Evolutionary conservation across 371 early-diverging fungal genomes (phyloP).

Genomic region (Rhizopus microsporus): DNA sequence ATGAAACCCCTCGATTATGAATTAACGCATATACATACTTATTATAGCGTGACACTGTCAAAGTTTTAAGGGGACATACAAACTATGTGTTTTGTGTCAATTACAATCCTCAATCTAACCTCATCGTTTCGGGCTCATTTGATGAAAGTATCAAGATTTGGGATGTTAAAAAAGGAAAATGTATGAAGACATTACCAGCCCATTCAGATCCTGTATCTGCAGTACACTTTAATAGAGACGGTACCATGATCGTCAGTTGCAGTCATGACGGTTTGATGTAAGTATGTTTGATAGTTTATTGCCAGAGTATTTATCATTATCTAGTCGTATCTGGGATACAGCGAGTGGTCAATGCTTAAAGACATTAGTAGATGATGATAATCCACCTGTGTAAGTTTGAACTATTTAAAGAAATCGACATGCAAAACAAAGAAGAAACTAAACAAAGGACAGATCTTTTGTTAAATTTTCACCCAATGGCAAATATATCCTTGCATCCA

Average conservation of each 20-base stretch:
- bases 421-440: neutral
- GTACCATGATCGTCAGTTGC: constrained; percentile 93
- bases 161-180: constrained; percentile 91
- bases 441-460: constrained; percentile 66
- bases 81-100: constrained; percentile 97
- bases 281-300: constrained; percentile 17
- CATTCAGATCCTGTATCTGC: constrained; percentile 97
- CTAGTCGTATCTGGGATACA: constrained; percentile 96
- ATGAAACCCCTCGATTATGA: neutral
- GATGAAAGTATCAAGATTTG: constrained; percentile 97
- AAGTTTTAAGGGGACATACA: constrained; percentile 88
- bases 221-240: constrained; percentile 96
- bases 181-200: constrained; percentile 88
- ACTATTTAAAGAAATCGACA: neutral
- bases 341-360: constrained; percentile 95
- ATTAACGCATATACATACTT: constrained; percentile 1
- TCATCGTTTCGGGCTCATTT: constrained; percentile 97
- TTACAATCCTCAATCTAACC: constrained; percentile 90
- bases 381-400: constrained; percentile 80
- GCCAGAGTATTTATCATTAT: neutral
- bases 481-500: constrained; percentile 94
- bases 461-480: constrained; percentile 98
- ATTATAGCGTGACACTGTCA: constrained; percentile 68
- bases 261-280: constrained; percentile 95
- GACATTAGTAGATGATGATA: constrained; percentile 91